phyloP scores from a whole-genome alignment of 1,284 basidiomycete species.

The Sporisorium reilianum region DNA sequence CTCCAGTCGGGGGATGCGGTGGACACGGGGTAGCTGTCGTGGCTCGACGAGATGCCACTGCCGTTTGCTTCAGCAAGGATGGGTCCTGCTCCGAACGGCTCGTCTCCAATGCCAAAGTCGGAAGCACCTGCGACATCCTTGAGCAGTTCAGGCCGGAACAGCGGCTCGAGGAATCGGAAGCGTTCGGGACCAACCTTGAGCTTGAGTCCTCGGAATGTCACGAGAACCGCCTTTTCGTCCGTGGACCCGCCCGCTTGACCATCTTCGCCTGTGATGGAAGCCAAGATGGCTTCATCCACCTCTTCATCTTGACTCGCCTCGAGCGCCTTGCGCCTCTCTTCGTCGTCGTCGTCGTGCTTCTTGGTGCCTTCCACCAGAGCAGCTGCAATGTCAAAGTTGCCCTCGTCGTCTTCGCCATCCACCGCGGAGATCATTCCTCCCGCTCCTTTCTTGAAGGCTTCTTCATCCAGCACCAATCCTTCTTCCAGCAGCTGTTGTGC shows the following conservation, averaged over 20 bases:
- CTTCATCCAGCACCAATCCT: constrained; percentile 50
- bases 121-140: constrained; percentile 45
- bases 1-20: constrained; percentile 35
- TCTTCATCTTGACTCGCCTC: constrained; percentile 72
- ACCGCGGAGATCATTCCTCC: constrained; percentile 35
- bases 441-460: constrained; percentile 43
- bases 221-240: constrained; percentile 44
- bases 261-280: constrained; percentile 48
- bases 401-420: constrained; percentile 80
- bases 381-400: constrained; percentile 75
- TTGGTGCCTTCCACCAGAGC: constrained; percentile 68
- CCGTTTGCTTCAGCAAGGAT: constrained; percentile 12
- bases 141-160: constrained; percentile 57
- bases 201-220: constrained; percentile 57
- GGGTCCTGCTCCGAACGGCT: constrained; percentile 47
- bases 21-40: constrained; percentile 29
- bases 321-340: constrained; percentile 78
- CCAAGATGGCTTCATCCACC: constrained; percentile 43
- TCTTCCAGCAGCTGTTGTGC: constrained; percentile 59
- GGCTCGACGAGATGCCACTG: constrained; percentile 3
- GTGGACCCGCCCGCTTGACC: constrained; percentile 51
- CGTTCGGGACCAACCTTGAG: constrained; percentile 58
- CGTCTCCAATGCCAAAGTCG: constrained; percentile 38
- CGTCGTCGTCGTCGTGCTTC: constrained; percentile 48
- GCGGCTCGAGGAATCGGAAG: constrained; percentile 61